A percentile compares a stretch with the other conserved stretches of the same genome.
Conservation (phyloP, 2,329 filamentous ascomycete species). For the Chalara sp. region DNA sequence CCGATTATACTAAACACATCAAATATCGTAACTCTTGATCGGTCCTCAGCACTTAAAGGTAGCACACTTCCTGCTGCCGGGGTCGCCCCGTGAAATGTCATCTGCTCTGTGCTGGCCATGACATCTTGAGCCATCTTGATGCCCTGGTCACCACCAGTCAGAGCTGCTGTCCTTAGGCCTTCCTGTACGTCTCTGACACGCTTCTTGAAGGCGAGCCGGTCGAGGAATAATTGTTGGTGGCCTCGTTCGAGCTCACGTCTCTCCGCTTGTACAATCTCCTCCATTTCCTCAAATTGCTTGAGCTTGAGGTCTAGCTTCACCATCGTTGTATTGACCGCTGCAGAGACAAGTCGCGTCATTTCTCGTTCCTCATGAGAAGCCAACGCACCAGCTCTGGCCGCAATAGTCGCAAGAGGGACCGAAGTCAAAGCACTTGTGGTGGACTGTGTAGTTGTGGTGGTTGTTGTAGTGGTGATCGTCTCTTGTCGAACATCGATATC, state of each 20-base stretch:
- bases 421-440: constrained; percentile 54
- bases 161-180: constrained; percentile 46
- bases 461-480: constrained; percentile 39
- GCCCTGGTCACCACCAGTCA: constrained; percentile 31
- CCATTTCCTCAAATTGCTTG: constrained; percentile 94
- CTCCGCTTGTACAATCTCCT: constrained; percentile 84
- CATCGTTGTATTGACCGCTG: constrained; percentile 87
- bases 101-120: constrained; percentile 32
- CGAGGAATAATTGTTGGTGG: constrained; percentile 87
- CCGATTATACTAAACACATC: constrained; percentile 5
- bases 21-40: constrained; percentile 39
- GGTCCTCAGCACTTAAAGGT: constrained; percentile 45
- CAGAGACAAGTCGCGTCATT: constrained; percentile 88
- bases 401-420: constrained; percentile 78
- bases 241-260: constrained; percentile 86
- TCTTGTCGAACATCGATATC: constrained; percentile 45
- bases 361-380: constrained; percentile 95
- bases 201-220: constrained; percentile 84
- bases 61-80: constrained; percentile 39
- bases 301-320: constrained; percentile 95
- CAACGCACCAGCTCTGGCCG: constrained; percentile 77
- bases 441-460: constrained; percentile 40
- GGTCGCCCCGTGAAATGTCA: constrained; percentile 43
- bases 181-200: constrained; percentile 79
- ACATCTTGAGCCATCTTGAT: constrained; percentile 28